These are phyloP conservation scores for Thinopyrum elongatum DNA, from an alignment of 176 grass and related monocot genomes.

Conservation along the genomic window DNA sequence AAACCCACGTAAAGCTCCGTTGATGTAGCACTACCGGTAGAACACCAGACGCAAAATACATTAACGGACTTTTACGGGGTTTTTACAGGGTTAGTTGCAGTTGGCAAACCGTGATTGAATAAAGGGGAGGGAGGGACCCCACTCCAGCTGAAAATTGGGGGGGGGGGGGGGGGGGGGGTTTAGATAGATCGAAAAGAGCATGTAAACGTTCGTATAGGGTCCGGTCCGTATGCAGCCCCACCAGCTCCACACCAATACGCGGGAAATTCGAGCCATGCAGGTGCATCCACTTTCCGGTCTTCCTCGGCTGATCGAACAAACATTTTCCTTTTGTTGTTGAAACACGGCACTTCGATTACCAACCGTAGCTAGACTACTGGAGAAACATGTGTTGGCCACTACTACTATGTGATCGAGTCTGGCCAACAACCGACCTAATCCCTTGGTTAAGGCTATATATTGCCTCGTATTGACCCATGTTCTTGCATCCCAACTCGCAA, in stretches of 20 bases:
- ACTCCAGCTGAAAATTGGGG: no score
- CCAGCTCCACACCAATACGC: not conserved
- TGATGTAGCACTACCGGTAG: no score
- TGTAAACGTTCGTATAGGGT: no score
- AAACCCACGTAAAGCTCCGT: no score
- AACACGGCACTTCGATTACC: constrained; percentile 3
- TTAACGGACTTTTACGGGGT: no score
- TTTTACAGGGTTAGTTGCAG: no score
- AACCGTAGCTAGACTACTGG: not conserved
- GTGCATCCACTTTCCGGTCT: not conserved
- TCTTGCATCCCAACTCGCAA: not conserved
- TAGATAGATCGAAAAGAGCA: no score
- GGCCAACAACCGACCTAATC: not conserved
- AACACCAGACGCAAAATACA: no score
- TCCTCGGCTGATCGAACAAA: not conserved
- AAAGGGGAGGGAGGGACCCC: no score
- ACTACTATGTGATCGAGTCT: not conserved
- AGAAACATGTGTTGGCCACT: not conserved
- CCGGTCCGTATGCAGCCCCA: no score
- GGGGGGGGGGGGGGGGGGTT: no score
- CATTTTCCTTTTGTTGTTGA: not conserved
- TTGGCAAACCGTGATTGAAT: no score
- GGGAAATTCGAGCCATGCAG: not conserved
- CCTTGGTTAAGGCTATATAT: not conserved
- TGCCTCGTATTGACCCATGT: not conserved